Evolutionary conservation across 2,329 filamentous ascomycete species (phyloP).

Genomic region (Ceratocystis cubensis): DNA sequence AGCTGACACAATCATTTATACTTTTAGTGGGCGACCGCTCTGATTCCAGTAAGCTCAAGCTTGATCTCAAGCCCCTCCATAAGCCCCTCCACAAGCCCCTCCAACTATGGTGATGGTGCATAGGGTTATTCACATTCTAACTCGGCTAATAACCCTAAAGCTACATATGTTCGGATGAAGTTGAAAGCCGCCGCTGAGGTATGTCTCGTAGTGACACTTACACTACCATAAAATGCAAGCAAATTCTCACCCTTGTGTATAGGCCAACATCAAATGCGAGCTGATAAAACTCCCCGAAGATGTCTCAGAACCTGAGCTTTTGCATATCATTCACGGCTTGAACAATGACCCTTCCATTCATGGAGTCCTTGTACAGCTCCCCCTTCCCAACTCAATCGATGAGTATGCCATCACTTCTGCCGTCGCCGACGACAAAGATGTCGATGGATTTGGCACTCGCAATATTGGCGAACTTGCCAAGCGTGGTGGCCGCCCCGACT

Average conservation of each 20-base stretch:
- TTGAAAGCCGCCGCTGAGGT: slow-evolving; percentile 91
- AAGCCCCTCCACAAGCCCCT: neutral
- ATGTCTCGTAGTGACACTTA: slow-evolving; percentile 25
- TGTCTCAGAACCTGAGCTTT: slow-evolving; percentile 71
- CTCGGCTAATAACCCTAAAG: slow-evolving; percentile 37
- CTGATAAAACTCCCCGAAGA: slow-evolving; percentile 71
- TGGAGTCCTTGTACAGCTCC: slow-evolving; percentile 87
- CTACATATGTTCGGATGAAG: slow-evolving; percentile 99
- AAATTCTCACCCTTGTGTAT: slow-evolving; percentile 14
- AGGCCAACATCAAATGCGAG: slow-evolving; percentile 84
- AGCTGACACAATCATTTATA: slow-evolving; percentile 19
- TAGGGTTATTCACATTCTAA: slow-evolving; percentile 12
- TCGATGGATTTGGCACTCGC: slow-evolving; percentile 85
- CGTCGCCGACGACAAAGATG: slow-evolving; percentile 88
- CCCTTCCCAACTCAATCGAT: slow-evolving; percentile 76
- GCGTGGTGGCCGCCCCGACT: slow-evolving; percentile 76
- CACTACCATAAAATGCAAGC: neutral
- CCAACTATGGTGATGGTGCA: neutral
- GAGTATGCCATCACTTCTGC: slow-evolving; percentile 84
- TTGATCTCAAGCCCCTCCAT: slow-evolving; percentile 6
- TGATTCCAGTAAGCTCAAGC: slow-evolving; percentile 61
- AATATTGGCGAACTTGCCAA: slow-evolving; percentile 98
- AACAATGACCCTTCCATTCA: slow-evolving; percentile 82
- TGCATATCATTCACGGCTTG: slow-evolving; percentile 65
- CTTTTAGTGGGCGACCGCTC: slow-evolving; percentile 71